Evolutionary conservation across 2,329 filamentous ascomycete genomes (phyloP), one percentile per base, ranked within the genome.

Genomic region (Penicillium griseofulvum): DNA sequence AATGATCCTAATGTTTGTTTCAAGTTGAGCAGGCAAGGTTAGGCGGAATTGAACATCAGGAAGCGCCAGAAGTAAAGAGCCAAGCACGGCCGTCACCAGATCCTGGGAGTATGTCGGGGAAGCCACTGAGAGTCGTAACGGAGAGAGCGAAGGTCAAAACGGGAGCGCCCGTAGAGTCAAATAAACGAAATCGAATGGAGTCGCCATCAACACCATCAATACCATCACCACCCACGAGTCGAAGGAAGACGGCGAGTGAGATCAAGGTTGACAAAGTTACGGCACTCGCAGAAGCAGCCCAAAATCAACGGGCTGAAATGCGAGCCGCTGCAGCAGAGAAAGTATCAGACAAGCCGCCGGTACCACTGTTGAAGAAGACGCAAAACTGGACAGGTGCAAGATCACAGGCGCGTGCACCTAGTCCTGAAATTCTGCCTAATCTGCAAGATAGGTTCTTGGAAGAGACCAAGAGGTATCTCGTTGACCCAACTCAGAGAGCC

Each of bases 401-500:
- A 34, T 16, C 28, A 12, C 43, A 45, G 29, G 17, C 28, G 5
- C 16, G n/a, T 8, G 16, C 19, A 36, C 39, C 49, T 37, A 33
- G 16, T 28, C 24, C 31, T n/a, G 24, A 52, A n/a, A 41, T 41
- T 11, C 38, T 37, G 6, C 19, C 16, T 33, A 24, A 54, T 24
- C 38, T 54, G 22, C 45, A 49, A 41, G 51, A 54, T 34, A 2
- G 4, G n/a, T 49, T 49, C 6, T 24, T 49, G 10, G 44, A 49
- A 17, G 16, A 34, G n/a, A 34, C 45, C 6, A 54, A 42, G 29
- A 14, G 8, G 17, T 36, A 49, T 16, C 26, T 48, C n/a, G 11
- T n/a, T 8, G 24, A 54, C 10, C 37, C 31, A 28, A 17, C 19
- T 1, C 28, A 26, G 28, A 31, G 37, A 12, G 7, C 5, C 6